Conservation (phyloP, 805 yeast genomes). For the Wickerhamiella kazuoi region DNA sequence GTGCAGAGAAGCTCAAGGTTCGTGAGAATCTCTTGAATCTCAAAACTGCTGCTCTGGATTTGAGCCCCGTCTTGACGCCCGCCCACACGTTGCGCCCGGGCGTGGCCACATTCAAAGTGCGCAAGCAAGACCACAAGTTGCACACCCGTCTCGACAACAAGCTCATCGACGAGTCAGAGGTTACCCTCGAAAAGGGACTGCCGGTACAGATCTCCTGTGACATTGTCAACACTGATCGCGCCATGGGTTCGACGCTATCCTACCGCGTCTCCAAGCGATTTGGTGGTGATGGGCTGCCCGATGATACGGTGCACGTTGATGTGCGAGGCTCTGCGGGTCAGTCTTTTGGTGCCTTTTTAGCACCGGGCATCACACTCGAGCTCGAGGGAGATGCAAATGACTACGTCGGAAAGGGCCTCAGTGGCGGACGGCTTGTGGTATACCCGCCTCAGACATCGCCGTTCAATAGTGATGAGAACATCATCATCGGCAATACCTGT, state of each 20-base stretch:
- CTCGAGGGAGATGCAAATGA: constrained; percentile 96
- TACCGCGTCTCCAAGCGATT: constrained; percentile 84
- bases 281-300: constrained; percentile 88
- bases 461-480: constrained; percentile 91
- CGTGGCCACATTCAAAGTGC: constrained; percentile 79
- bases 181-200: constrained; percentile 88
- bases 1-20: constrained; percentile 73
- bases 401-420: constrained; percentile 92
- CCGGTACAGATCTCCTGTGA: constrained; percentile 89
- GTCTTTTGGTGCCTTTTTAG: constrained; percentile 94
- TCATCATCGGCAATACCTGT: constrained; percentile 92
- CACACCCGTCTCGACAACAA: constrained; percentile 91
- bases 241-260: constrained; percentile 86
- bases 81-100: constrained; percentile 95
- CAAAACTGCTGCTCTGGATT: constrained; percentile 79
- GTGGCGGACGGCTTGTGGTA: constrained; percentile 86
- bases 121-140: constrained; percentile 85
- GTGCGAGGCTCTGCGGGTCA: constrained; percentile 92
- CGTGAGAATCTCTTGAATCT: constrained; percentile 73
- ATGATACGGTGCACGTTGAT: constrained; percentile 88
- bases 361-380: constrained; percentile 88
- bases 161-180: constrained; percentile 87
- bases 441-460: constrained; percentile 74
- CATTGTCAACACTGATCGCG: constrained; percentile 89
- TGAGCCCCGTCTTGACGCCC: constrained; percentile 88